A percentile compares a stretch with the other conserved stretches of the same genome.
phyloP scores from a whole-genome alignment of 2,329 filamentous ascomycete species.

The Colletotrichum sp. region DNA sequence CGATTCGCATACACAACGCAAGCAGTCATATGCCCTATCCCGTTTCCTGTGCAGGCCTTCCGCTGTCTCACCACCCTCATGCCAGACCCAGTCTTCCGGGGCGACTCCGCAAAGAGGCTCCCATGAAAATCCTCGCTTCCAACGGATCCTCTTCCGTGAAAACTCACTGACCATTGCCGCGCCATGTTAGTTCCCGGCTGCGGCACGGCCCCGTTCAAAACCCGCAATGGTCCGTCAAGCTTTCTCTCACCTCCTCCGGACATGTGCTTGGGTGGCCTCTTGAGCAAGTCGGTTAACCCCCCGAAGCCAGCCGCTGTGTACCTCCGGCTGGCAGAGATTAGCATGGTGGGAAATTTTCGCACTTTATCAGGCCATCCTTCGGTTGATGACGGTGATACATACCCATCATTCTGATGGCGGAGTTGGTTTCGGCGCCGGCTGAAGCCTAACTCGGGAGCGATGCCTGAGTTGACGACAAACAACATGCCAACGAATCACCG shows the following conservation, averaged over 20 bases:
- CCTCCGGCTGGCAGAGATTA: neutral
- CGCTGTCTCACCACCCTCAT: conserved; percentile 1
- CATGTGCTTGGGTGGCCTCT: neutral
- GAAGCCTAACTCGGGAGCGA: neutral
- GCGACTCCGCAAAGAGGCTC: conserved; percentile 4
- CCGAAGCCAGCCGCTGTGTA: neutral
- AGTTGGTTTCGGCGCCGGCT: neutral
- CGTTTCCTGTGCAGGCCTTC: neutral
- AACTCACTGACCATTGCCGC: neutral
- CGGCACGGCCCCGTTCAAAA: conserved; percentile 9
- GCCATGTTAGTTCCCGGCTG: conserved; percentile 5
- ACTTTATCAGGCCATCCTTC: neutral
- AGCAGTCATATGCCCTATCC: neutral
- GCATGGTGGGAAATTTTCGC: neutral
- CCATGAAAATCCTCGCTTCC: neutral
- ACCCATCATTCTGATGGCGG: neutral
- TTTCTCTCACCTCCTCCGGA: neutral
- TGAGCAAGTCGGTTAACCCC: neutral
- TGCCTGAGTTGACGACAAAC: neutral
- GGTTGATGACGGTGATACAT: neutral
- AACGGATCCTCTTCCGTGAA: neutral
- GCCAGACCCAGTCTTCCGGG: conserved; percentile 10
- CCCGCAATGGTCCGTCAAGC: conserved; percentile 4
- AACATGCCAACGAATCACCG: neutral
- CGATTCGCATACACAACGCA: neutral